Base-by-base conservation (phyloP, 345 rosid species). In the Sonneratia alba region DNA sequence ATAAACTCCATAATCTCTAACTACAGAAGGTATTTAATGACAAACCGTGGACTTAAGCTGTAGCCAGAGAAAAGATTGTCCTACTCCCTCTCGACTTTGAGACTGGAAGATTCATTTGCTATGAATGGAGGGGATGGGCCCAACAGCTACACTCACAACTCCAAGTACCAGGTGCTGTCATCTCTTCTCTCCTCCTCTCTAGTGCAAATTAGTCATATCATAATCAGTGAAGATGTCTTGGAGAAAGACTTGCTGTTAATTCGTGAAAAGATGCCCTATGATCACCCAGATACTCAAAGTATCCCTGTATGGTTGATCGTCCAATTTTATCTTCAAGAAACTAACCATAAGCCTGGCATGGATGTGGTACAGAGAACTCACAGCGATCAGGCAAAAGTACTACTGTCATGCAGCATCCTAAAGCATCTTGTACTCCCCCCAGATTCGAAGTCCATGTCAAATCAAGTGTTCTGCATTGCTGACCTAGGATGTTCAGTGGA, bases 401-500 rank as follows among this genome's bases (percentile, higher is more conserved):
- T 63, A 34, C 59, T 64, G 32, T 14, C 13, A 15, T 27, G 42
- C 34, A 61, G 69, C 69, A 72, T 72, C 27, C 57, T 14, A 18
- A 10, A 64, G 43, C 45, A 47, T 19, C 56, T 47, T 2, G 48
- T 9, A 19, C 66, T 70, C 74, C 32, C 36, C 22, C 11, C 1
- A 0, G 24, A 66, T 72, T 7, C 70, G 45, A 15, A 3, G 6
- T 62, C 16, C 22, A 18, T 10, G 13, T 38, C n/a, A 67, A 36
- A 34, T 5, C 75, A 0, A 22, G 63, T 34, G 38, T 75, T 79
- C 24, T 55, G 37, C 7, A 71, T 82, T 14, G 85, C 72, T 10
- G 79, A 72, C 22, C 66, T 72, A 8, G 77, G 79, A 42, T 75
- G 81, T 43, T 76, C 81, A n/a, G 79, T 74, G n/a, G 88, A 85